These are phyloP conservation scores for Rutidosis leptorrhynchoides DNA, from an alignment of 129 eudicot species.

Conservation along the genomic window DNA sequence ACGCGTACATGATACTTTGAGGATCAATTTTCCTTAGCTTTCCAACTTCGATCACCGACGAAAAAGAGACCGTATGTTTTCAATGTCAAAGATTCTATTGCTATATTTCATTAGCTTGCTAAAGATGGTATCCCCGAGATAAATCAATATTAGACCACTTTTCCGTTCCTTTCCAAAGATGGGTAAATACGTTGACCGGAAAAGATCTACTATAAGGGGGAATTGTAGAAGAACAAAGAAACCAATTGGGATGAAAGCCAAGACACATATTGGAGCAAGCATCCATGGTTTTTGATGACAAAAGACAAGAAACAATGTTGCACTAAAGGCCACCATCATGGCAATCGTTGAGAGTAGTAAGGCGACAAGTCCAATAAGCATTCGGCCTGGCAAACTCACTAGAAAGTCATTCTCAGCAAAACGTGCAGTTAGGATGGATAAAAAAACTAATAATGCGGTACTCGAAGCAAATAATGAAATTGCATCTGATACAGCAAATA, in stretches of 20 bases:
- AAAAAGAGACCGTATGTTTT: too few relatives aligned
- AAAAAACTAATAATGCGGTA: conserved; percentile 23
- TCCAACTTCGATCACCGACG: too few relatives aligned
- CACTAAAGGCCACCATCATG: conserved; percentile 35
- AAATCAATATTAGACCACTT: too few relatives aligned
- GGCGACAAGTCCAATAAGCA: conserved; percentile 26
- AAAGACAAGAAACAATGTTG: conserved; percentile 31
- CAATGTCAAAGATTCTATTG: too few relatives aligned
- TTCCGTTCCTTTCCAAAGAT: too few relatives aligned
- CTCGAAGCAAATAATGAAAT: conserved; percentile 35
- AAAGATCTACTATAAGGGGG: conserved; percentile 28
- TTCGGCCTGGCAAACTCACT: conserved; percentile 12
- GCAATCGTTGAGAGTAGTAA: conserved; percentile 29
- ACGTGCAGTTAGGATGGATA: conserved; percentile 30
- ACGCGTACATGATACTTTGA: too few relatives aligned
- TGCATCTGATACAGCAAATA: conserved; percentile 36
- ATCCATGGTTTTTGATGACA: conserved; percentile 21
- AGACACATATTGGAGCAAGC: conserved; percentile 16
- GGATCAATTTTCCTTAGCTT: too few relatives aligned
- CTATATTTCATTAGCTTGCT: too few relatives aligned
- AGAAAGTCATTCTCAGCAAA: conserved; percentile 36
- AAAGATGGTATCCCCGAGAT: too few relatives aligned
- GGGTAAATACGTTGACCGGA: conserved; percentile 4
- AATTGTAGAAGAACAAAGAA: conserved; percentile 21
- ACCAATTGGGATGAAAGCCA: conserved; percentile 19